Conservation (phyloP, 176 grass and related monocot species). For the Typha latifolia region DNA sequence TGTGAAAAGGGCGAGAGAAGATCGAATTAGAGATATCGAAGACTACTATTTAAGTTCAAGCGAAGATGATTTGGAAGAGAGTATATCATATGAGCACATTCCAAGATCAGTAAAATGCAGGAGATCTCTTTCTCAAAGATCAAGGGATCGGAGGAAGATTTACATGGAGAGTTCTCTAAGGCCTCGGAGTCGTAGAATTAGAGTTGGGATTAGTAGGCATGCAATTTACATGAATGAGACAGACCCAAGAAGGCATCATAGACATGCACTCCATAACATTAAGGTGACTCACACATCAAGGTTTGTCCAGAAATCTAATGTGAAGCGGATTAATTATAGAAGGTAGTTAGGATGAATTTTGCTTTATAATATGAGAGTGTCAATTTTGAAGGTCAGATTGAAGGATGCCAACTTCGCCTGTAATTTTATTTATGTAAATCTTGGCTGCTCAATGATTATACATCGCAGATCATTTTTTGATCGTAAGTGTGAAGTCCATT, state of each 20-base stretch:
- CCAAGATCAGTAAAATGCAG: background rate
- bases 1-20: background rate
- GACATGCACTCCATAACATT: slow-evolving; percentile 23
- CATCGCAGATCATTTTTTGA: no score
- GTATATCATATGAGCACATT: background rate
- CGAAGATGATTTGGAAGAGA: slow-evolving; percentile 5
- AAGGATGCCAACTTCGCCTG: no score
- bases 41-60: slow-evolving; percentile 24
- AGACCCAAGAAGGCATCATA: slow-evolving; percentile 4
- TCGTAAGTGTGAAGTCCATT: no score
- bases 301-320: slow-evolving; percentile 38
- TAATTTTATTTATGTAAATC: no score
- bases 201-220: slow-evolving; percentile 20
- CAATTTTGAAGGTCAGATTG: no score
- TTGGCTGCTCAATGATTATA: no score
- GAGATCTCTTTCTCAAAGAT: slow-evolving; percentile 26
- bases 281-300: slow-evolving; percentile 42
- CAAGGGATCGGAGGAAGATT: slow-evolving; percentile 15
- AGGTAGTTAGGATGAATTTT: slow-evolving; percentile 8
- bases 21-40: slow-evolving; percentile 15
- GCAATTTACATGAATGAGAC: slow-evolving; percentile 15
- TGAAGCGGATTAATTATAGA: slow-evolving; percentile 15
- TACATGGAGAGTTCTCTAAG: slow-evolving; percentile 39
- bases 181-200: slow-evolving; percentile 25
- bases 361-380: no score